Evolutionary conservation across 768 basidiomycete species (phyloP).

Genomic region (Hemileccinum rubropunctum): DNA sequence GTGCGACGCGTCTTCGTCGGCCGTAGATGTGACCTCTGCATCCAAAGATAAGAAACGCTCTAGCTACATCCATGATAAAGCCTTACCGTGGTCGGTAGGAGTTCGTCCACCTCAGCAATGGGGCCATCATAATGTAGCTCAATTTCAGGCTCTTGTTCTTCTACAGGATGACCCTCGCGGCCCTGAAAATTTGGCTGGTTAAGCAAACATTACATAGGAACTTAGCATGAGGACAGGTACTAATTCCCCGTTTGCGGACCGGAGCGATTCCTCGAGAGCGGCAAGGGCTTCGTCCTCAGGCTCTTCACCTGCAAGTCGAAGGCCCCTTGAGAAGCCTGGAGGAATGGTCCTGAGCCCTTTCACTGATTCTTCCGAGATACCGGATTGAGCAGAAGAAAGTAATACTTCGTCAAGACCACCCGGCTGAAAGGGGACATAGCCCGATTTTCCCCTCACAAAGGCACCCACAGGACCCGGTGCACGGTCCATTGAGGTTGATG

Average conservation of each 20-base stretch:
- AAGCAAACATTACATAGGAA: conserved; percentile 18
- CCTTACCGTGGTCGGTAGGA: conserved; percentile 62
- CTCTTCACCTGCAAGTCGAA: conserved; percentile 65
- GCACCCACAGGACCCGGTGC: conserved; percentile 75
- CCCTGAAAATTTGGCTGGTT: conserved; percentile 22
- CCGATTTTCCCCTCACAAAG: conserved; percentile 93
- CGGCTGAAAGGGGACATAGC: conserved; percentile 90
- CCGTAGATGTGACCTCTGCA: conserved; percentile 56
- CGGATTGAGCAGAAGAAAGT: conserved; percentile 27
- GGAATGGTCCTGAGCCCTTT: conserved; percentile 62
- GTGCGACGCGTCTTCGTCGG: conserved; percentile 45
- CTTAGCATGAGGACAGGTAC: conserved; percentile 7
- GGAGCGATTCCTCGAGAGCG: conserved; percentile 25
- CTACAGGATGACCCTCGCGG: conserved; percentile 15
- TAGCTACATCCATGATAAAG: neutral
- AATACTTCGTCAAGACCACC: conserved; percentile 81
- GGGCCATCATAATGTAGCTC: conserved; percentile 16
- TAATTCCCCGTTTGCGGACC: conserved; percentile 10
- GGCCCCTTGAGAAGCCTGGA: conserved; percentile 80
- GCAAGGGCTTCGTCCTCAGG: conserved; percentile 43
- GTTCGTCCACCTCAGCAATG: conserved; percentile 65
- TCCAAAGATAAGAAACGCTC: conserved; percentile 6
- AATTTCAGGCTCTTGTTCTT: conserved; percentile 23
- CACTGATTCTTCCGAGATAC: conserved; percentile 37
- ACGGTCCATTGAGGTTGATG: conserved; percentile 82